phyloP scores from a whole-genome alignment of 352 stramenopile genomes.

The Globisporangium ultimum region DNA sequence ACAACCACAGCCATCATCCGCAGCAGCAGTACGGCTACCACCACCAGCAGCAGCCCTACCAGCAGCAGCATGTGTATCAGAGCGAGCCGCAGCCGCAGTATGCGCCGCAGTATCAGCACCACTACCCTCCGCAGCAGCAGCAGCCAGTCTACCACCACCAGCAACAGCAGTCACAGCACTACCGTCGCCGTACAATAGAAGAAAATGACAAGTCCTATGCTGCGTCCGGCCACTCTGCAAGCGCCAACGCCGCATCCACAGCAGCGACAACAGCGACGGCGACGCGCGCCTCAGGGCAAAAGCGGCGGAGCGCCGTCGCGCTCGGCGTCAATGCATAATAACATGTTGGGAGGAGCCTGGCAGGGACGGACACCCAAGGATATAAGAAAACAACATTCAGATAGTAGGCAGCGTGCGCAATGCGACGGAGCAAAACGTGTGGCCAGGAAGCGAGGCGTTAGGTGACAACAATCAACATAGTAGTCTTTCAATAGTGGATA shows the following conservation, averaged over 20 bases:
- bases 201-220: conserved; percentile 19
- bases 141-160: conserved; percentile 16
- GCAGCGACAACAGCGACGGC: conserved; percentile 22
- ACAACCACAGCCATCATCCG: conserved; percentile 14
- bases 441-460: too few species aligned
- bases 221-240: not conserved
- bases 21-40: conserved; percentile 12
- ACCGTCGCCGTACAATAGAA: conserved; percentile 37
- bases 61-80: not conserved
- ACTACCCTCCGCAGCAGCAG: conserved; percentile 13
- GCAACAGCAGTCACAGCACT: conserved; percentile 5
- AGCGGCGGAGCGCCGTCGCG: conserved; percentile 73
- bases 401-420: not conserved
- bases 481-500: too few species aligned
- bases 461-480: too few species aligned
- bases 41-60: conserved; percentile 10
- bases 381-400: conserved; percentile 12
- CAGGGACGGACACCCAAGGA: conserved; percentile 12
- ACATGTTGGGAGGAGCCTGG: not conserved
- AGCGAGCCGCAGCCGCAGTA: not conserved
- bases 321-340: conserved; percentile 84
- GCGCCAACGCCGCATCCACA: conserved; percentile 37
- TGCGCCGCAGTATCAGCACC: conserved; percentile 12
- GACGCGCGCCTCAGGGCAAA: conserved; percentile 63
- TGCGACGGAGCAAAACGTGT: too few species aligned